Percentiles rank a stretch among this genome's conserved stretches.
These are phyloP conservation scores for Stephania cephalantha DNA, from an alignment of 164 flowering plant genomes.

Conservation along the genomic window DNA sequence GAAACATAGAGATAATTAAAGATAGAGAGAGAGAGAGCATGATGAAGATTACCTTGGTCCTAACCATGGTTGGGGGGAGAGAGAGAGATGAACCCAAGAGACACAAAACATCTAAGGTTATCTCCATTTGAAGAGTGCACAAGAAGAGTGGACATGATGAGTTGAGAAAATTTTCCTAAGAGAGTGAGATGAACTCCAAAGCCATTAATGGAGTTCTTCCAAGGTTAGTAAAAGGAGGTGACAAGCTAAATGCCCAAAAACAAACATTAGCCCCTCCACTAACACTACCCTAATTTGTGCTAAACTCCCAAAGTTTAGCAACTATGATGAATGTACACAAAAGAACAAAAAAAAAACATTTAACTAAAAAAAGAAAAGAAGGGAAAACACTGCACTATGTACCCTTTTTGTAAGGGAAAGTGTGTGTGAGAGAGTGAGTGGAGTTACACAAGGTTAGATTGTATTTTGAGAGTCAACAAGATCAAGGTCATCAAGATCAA, in stretches of 20 bases:
- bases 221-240: constrained; percentile 19
- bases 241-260: constrained; percentile 26
- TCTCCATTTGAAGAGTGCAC: constrained; percentile 17
- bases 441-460: constrained; percentile 13
- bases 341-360: background rate
- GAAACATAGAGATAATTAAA: constrained; percentile 2
- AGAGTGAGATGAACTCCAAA: constrained; percentile 16
- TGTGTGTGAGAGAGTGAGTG: constrained; percentile 6
- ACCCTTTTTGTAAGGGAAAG: constrained; percentile 43
- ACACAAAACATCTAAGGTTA: constrained; percentile 53
- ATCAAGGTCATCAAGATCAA: background rate
- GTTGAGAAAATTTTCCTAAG: constrained; percentile 5
- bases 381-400: constrained; percentile 3
- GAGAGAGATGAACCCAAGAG: constrained; percentile 49
- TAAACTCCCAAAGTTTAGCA: constrained; percentile 45
- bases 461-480: constrained; percentile 9
- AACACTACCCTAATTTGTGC: constrained; percentile 18
- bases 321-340: constrained; percentile 31
- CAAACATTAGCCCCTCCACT: constrained; percentile 29
- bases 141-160: background rate
- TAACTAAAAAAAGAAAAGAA: background rate
- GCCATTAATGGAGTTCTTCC: constrained; percentile 40
- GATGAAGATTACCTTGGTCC: constrained; percentile 42
- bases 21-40: constrained; percentile 8
- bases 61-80: constrained; percentile 70